These are phyloP conservation scores for Rhodotorula sp. DNA, from an alignment of 1,284 basidiomycete species.

Conservation along the genomic window DNA sequence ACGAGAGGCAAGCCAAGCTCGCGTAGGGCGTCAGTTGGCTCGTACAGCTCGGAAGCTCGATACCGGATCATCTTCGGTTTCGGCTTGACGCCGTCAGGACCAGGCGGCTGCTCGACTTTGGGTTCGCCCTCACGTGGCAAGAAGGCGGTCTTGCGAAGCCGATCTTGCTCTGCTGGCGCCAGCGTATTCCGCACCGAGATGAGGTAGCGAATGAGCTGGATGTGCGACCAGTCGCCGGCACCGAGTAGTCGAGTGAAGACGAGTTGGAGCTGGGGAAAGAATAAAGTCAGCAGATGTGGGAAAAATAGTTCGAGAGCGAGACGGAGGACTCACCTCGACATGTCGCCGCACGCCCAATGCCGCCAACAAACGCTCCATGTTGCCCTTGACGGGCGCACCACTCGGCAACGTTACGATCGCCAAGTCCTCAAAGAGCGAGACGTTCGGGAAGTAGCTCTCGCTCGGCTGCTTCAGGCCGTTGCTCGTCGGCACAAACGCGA, in stretches of 20 bases:
- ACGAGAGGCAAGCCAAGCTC: constrained; percentile 75
- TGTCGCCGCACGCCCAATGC: constrained; percentile 84
- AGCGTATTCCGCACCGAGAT: constrained; percentile 59
- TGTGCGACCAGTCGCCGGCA: constrained; percentile 50
- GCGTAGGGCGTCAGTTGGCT: constrained; percentile 68
- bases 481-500: constrained; percentile 63
- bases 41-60: constrained; percentile 62
- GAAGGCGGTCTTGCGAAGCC: constrained; percentile 74
- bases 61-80: constrained; percentile 52
- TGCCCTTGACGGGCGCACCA: constrained; percentile 64
- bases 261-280: constrained; percentile 47
- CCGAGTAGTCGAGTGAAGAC: constrained; percentile 52
- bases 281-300: no score
- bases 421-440: constrained; percentile 77
- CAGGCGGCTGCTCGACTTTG: constrained; percentile 31
- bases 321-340: constrained; percentile 88
- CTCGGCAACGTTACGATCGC: constrained; percentile 71
- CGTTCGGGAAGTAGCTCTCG: constrained; percentile 84
- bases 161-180: constrained; percentile 64
- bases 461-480: constrained; percentile 55
- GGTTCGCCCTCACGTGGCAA: constrained; percentile 64
- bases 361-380: constrained; percentile 71
- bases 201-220: constrained; percentile 49
- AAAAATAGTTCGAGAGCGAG: constrained; percentile 66
- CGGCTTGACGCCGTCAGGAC: constrained; percentile 44